A percentile compares a stretch with the other conserved stretches of the same genome.
Evolutionary conservation across 2,329 filamentous ascomycete species (phyloP).

Genomic region (Aspergillus arachidicola): DNA sequence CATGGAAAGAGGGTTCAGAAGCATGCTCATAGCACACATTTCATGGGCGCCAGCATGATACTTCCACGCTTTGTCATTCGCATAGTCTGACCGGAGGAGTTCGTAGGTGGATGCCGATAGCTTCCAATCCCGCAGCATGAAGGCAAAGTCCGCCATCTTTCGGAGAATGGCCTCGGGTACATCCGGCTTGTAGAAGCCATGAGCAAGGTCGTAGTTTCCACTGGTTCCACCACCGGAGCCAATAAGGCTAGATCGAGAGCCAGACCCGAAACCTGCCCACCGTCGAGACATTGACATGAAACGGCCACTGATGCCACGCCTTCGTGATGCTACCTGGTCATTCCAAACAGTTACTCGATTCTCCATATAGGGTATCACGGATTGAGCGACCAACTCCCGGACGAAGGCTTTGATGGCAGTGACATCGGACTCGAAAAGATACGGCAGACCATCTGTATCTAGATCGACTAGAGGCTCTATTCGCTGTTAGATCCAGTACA

Average conservation of each 20-base stretch:
- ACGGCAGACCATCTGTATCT: conserved; percentile 68
- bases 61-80: conserved; percentile 94
- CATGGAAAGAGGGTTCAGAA: conserved; percentile 73
- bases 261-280: conserved; percentile 78
- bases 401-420: conserved; percentile 87
- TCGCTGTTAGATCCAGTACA: conserved; percentile 9
- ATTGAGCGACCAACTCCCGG: conserved; percentile 93
- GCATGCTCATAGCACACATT: conserved; percentile 84
- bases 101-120: conserved; percentile 91
- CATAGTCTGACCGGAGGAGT: conserved; percentile 82
- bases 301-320: conserved; percentile 85
- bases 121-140: conserved; percentile 97
- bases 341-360: conserved; percentile 91
- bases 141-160: conserved; percentile 90
- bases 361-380: conserved; percentile 95
- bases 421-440: conserved; percentile 89
- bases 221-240: conserved; percentile 45
- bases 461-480: conserved; percentile 56
- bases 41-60: conserved; percentile 93
- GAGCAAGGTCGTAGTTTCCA: conserved; percentile 73
- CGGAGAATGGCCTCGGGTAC: conserved; percentile 87
- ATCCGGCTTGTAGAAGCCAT: conserved; percentile 82
- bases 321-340: conserved; percentile 88
- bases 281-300: conserved; percentile 92
- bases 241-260: conserved; percentile 60